These are phyloP conservation scores for Tilletia indica DNA, from an alignment of 1,284 basidiomycete species.

Conservation along the genomic window DNA sequence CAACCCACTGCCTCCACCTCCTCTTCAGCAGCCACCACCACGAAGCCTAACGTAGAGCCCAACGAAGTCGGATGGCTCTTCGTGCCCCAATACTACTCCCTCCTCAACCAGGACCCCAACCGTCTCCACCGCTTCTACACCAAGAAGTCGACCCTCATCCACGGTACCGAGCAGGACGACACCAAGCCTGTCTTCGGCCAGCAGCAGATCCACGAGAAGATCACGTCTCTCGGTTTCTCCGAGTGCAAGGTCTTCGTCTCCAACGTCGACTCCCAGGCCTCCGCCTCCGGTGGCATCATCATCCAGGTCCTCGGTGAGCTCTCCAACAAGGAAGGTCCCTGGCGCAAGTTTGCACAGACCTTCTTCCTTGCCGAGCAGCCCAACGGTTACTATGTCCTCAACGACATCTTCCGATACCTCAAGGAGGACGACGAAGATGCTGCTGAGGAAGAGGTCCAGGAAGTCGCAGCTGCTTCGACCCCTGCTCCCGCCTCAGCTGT, in stretches of 20 bases:
- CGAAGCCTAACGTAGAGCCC: neutral
- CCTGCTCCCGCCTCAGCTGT: constrained; percentile 25
- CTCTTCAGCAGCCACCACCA: neutral
- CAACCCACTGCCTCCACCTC: neutral
- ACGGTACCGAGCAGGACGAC: constrained; percentile 76
- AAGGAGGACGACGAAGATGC: constrained; percentile 87
- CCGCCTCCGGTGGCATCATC: constrained; percentile 90
- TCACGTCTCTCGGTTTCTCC: constrained; percentile 86
- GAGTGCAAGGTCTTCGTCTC: constrained; percentile 95
- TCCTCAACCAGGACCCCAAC: constrained; percentile 94
- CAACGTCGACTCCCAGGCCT: constrained; percentile 64
- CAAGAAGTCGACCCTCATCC: constrained; percentile 83
- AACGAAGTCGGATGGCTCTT: constrained; percentile 56
- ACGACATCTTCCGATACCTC: constrained; percentile 99
- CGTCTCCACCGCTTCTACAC: constrained; percentile 99
- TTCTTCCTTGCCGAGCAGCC: constrained; percentile 99
- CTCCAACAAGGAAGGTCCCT: constrained; percentile 75
- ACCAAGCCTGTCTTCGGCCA: constrained; percentile 82
- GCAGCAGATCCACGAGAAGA: constrained; percentile 88
- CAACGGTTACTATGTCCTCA: constrained; percentile 98
- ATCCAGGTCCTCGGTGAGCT: constrained; percentile 99
- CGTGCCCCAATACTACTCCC: constrained; percentile 65
- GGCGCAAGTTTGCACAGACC: constrained; percentile 98
- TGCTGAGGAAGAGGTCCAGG: constrained; percentile 61
- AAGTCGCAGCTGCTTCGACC: constrained; percentile 20